Evolutionary conservation across 1,284 basidiomycete genomes (phyloP), one percentile per base, ranked within the genome.

Genomic region (Cryptococcus maquisensis): DNA sequence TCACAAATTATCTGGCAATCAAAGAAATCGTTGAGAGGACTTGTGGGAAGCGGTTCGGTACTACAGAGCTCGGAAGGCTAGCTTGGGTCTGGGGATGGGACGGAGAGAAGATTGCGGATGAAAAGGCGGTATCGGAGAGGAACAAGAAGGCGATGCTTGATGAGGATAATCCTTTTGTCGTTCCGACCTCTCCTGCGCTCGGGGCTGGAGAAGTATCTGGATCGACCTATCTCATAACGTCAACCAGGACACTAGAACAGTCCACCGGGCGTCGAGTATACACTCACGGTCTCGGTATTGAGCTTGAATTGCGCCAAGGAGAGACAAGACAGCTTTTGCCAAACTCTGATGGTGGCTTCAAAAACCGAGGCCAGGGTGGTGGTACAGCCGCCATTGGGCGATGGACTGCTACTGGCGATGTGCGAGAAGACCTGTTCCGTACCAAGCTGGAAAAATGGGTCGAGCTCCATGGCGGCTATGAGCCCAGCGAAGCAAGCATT

Each of bases 61-160:
- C 65, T 9, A 55, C 64, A 16, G 75, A 77, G 51, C 60, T 78
- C 24, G 66, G 64, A n/a, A 56, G 75, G 10, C 56, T 78, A 10
- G 69, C 69, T 3, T 78, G 75, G 75, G 45, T 77, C 3, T 78
- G 74, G 72, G 58, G 62, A 23, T 78, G 76, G 76, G 68, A 76
- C 48, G 73, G 73, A 1, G 50, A 62, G 36, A 35, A 44, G 1
- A 51, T 72, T 9, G 61, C 66, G 2, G 55, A 54, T 21, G 65
- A 68, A 20, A 62, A 61, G 48, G 36, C 55, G 1, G 47, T 56
- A 2, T 59, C 62, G 3, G 56, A 47, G 9, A 59, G 43, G 39
- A 59, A 60, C n/a, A 59, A 56, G 21, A 39, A 54, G 24, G 57
- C 50, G 10, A 62, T 51, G 59, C 56, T 48, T 55, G 58, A 57